Evolutionary conservation across 2,329 filamentous ascomycete species (phyloP).

Genomic region (Ceratocystis destructans): DNA sequence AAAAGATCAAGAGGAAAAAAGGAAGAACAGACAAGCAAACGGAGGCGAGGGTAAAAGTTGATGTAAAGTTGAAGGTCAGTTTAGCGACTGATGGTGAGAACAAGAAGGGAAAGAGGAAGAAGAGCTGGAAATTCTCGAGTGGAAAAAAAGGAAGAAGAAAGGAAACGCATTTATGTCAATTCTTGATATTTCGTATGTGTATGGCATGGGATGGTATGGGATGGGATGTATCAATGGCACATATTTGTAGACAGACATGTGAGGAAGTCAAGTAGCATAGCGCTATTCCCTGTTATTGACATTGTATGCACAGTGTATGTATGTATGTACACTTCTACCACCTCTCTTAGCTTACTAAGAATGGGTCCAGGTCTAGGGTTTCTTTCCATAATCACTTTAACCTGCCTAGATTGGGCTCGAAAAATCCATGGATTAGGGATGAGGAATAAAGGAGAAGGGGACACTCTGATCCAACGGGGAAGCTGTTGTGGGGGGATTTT

Average conservation of each 20-base stretch:
- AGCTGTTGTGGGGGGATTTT: background rate
- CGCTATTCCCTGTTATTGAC: too few species aligned
- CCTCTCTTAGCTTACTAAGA: too few species aligned
- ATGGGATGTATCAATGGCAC: too few species aligned
- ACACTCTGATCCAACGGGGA: background rate
- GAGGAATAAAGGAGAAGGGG: background rate
- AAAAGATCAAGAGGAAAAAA: background rate
- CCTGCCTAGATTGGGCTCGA: too few species aligned
- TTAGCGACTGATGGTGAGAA: background rate
- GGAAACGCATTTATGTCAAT: background rate
- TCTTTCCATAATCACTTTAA: too few species aligned
- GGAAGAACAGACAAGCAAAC: background rate
- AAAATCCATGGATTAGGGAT: too few species aligned
- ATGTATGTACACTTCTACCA: too few species aligned
- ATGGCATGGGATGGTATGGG: too few species aligned
- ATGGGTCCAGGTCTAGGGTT: too few species aligned
- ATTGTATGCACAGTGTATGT: too few species aligned
- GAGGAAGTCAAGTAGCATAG: too few species aligned
- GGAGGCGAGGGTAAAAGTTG: background rate
- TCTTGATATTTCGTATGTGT: background rate
- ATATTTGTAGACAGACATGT: too few species aligned
- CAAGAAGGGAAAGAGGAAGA: background rate
- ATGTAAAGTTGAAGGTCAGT: background rate
- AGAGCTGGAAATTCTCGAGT: background rate
- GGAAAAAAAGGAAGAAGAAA: background rate